Base-by-base conservation (phyloP, 2,329 filamentous ascomycete species). In the Botryosphaeria agaves region DNA sequence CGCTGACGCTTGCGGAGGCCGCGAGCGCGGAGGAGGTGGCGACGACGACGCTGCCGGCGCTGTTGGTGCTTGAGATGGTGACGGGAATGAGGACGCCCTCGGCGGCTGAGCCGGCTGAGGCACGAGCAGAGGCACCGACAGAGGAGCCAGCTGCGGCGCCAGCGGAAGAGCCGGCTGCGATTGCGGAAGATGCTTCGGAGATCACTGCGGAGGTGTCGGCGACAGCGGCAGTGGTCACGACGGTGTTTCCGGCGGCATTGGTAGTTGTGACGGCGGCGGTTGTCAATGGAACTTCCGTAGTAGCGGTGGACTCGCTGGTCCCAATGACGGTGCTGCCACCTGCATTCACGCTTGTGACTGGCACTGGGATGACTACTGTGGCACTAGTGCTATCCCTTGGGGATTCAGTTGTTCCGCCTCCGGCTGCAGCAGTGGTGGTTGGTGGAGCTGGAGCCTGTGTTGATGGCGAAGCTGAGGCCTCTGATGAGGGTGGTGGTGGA, bases 1-100 rank as follows among this genome's bases (percentile, higher is more conserved):
- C 51, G 2, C 51, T 52, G 27, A 52, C 54, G 14, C 48, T 52
- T 20, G 55, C 44, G 24, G 55, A 45, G 30, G 50, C 45, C 7
- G 44, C 48, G 28, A 48, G 16, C 30, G 56, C 52, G 5, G 47
- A 44, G 5, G 51, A 55, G 4, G 57, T 56, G n/a, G 36, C 23
- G 2, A 41, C 37, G 12, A 49, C 32, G 8, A 43, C 40, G 16
- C 36, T 24, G 18, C 49, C 50, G 18, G 36, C 21, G 4, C 34
- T 30, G 34, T 52, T 42, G 8, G 47, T 51, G 7, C 47, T 49
- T 5, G 46, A 50, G 26, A 47, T 28, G 3, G 36, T 29, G 3
- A 47, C 39, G 4, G 39, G 41, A 7, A 48, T 39, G 14, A 62
- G 43, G 27, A 47, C 49, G 15, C 45, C 42, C 21, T 23, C 21